Base-by-base conservation (phyloP, 192 early-diverging fungal genomes). In the Backusella psychrophila region DNA sequence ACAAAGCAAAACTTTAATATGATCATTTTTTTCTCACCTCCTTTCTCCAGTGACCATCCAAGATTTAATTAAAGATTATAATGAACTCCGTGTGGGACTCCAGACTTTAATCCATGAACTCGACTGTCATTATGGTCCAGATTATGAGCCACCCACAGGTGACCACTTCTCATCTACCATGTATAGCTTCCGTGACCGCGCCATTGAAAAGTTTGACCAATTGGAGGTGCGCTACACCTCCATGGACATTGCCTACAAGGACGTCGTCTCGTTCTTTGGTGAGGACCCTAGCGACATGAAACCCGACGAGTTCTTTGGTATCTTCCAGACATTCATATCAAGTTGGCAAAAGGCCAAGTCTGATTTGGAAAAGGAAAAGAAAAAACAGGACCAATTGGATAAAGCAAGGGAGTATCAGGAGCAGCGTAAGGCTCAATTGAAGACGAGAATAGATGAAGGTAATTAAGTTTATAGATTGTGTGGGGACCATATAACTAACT, bases 241-340 rank as follows among this genome's bases (percentile, higher is more conserved):
- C 5, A 94, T 94, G 92, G 90, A 94, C 68, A 80, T 86, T 19
- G 82, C 88, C 6, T 95, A 93, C 77, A 90, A 88, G 70, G 91
- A 91, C 53, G 89, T 90, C 0, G 90, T 92, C 59, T 80, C 87
- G n/a, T 88, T 90, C 35, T 95, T 88, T 77, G 94, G 93, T 53
- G 93, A 95, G 77, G 89, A 94, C 66, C 86, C 93, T 63, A 81
- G 78, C 8, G 80, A 85, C 6, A 94, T 90, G 85, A 89, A 91
- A 52, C 91, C 93, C 4, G 94, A 95, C 77, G 93, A 95, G 73
- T 94, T 95, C 84, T 95, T 95, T 88, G 89, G 92, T 66, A 89
- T 95, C 12, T 95, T 94, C 86, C 91, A 92, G 74, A 94, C 92
- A 0, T 95, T 95, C 49, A 88, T 84, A 1, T 86, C 91, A 3